These are phyloP conservation scores for Monosporozyma aquatica DNA, from an alignment of 805 yeast genomes.

Conservation along the genomic window DNA sequence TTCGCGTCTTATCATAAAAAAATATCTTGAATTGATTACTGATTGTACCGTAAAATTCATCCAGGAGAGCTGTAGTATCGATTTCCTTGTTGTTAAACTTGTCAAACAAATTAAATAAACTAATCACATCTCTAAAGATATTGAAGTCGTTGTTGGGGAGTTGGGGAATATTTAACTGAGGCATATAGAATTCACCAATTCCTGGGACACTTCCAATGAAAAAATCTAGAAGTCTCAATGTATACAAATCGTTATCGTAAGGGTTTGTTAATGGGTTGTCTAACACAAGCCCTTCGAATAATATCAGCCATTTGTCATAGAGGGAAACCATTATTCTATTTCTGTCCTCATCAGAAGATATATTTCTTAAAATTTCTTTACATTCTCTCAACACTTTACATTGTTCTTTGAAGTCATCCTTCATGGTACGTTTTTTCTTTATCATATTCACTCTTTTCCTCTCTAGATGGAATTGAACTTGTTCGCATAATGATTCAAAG, in stretches of 20 bases:
- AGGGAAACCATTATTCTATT: constrained; percentile 9
- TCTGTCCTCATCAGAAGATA: constrained; percentile 8
- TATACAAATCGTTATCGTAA: constrained; percentile 21
- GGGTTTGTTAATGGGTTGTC: constrained; percentile 26
- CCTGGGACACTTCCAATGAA: constrained; percentile 26
- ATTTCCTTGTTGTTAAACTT: constrained; percentile 19
- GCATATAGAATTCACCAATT: constrained; percentile 28
- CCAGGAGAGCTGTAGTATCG: constrained; percentile 17
- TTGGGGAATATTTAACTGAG: constrained; percentile 14
- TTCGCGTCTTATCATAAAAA: constrained; percentile 21
- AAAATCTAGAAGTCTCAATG: constrained; percentile 24
- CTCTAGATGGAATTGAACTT: constrained; percentile 19
- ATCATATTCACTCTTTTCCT: constrained; percentile 19
- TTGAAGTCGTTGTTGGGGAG: background rate
- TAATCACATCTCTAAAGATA: constrained; percentile 12
- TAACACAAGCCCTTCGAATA: constrained; percentile 19
- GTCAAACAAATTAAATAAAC: constrained; percentile 13
- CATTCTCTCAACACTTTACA: constrained; percentile 16
- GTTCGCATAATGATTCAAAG: constrained; percentile 20
- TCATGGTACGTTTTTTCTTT: constrained; percentile 14
- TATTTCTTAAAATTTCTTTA: constrained; percentile 11
- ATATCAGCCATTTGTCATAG: constrained; percentile 21
- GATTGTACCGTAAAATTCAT: constrained; percentile 16
- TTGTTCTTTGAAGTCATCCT: constrained; percentile 19
- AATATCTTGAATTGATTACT: constrained; percentile 21